A percentile compares a stretch with the other conserved stretches of the same genome.
Conservation (phyloP, 2,329 filamentous ascomycete genomes). For the Stylonectria norvegica region DNA sequence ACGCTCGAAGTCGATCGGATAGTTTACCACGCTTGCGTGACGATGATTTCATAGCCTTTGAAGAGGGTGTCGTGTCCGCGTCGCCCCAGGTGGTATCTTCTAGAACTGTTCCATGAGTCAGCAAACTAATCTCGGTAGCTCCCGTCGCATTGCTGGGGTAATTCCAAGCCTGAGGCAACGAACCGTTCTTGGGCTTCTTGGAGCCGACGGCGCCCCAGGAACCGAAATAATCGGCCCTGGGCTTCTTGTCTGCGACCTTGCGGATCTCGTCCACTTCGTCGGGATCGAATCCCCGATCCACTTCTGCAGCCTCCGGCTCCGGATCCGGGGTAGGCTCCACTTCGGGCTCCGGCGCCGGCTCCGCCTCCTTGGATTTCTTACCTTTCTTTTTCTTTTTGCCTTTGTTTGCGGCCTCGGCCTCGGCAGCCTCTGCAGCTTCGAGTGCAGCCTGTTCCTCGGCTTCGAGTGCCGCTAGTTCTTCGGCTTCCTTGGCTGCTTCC, state of each 20-base stretch:
- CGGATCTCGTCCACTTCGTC: not conserved
- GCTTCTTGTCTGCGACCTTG: not conserved
- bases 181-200: too few relatives aligned
- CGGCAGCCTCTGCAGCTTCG: constrained; percentile 9
- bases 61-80: too few relatives aligned
- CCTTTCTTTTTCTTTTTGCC: constrained; percentile 3
- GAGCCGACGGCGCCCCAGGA: too few relatives aligned
- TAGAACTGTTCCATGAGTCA: too few relatives aligned
- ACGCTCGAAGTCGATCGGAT: too few relatives aligned
- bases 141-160: too few relatives aligned
- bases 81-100: too few relatives aligned
- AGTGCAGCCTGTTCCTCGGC: constrained; percentile 5
- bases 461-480: constrained; percentile 6
- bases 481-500: constrained; percentile 5
- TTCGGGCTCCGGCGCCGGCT: not conserved
- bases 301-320: not conserved
- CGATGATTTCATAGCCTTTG: too few relatives aligned
- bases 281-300: not conserved
- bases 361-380: constrained; percentile 8
- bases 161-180: too few relatives aligned
- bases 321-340: not conserved
- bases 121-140: too few relatives aligned
- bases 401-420: constrained; percentile 15
- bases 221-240: too few relatives aligned
- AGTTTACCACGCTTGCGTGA: too few relatives aligned